A percentile compares a stretch with the other conserved stretches of the same genome.
Conservation (phyloP, 2,329 filamentous ascomycete genomes). For the Penicillium hordei region DNA sequence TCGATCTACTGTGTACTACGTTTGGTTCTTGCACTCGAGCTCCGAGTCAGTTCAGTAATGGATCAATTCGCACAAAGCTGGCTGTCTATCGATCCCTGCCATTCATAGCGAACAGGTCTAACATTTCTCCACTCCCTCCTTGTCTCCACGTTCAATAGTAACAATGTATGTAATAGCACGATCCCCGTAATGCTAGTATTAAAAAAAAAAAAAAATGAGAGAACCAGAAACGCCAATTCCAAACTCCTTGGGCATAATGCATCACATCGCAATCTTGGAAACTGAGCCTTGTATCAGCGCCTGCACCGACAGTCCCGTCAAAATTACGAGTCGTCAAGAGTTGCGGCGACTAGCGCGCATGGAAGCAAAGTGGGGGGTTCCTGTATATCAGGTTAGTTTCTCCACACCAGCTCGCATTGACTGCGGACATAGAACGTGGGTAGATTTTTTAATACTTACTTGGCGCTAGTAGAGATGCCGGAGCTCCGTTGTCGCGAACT, state of each 20-base stretch:
- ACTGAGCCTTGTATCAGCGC: constrained; percentile 5
- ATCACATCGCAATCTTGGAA: constrained; percentile 4
- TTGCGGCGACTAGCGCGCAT: constrained; percentile 34
- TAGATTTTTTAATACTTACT: constrained; percentile 30
- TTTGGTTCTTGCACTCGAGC: neutral
- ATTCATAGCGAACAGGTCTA: neutral
- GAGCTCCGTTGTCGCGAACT: constrained; percentile 44
- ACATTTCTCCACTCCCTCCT: neutral
- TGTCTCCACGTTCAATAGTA: neutral
- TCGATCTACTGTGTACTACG: constrained; percentile 1
- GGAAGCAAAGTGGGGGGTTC: constrained; percentile 45
- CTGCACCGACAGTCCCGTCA: constrained; percentile 13
- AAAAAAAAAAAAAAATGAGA: neutral
- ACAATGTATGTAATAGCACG: neutral
- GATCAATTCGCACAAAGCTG: neutral
- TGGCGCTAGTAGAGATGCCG: constrained; percentile 39
- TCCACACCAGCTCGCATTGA: constrained; percentile 4
- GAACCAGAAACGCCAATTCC: constrained; percentile 17
- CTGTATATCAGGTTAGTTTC: constrained; percentile 22
- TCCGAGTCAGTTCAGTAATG: neutral
- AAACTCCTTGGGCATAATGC: constrained; percentile 18
- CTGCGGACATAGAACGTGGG: neutral
- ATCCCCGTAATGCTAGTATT: neutral
- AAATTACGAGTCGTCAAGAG: neutral
- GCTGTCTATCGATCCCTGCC: neutral